phyloP scores from a whole-genome alignment of 495 filamentous ascomycete species.

The Aspergillus homomorphus region DNA sequence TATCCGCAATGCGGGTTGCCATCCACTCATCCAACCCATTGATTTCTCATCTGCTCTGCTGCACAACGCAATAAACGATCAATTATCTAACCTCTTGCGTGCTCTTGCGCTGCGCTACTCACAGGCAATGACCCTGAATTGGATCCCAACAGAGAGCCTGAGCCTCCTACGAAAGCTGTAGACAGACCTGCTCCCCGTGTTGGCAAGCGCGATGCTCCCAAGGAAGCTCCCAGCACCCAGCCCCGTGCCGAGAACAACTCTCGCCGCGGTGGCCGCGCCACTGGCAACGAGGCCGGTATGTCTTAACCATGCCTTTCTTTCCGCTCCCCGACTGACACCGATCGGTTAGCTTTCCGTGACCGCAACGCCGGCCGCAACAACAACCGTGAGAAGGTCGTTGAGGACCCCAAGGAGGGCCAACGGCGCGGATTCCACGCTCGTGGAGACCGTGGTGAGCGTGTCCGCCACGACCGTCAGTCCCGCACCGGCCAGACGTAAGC shows the following conservation, averaged over 20 bases:
- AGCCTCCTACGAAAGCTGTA: constrained; percentile 77
- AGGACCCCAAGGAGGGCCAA: constrained; percentile 58
- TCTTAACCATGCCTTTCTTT: constrained; percentile 17
- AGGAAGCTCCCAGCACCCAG: constrained; percentile 50
- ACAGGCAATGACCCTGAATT: constrained; percentile 86
- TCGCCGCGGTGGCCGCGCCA: constrained; percentile 57
- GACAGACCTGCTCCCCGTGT: constrained; percentile 77
- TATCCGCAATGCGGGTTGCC: neutral
- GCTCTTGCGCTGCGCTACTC: constrained; percentile 19
- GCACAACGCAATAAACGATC: neutral
- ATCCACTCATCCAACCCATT: neutral
- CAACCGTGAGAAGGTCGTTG: constrained; percentile 79
- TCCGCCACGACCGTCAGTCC: constrained; percentile 78
- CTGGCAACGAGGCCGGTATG: constrained; percentile 83
- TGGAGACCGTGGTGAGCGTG: constrained; percentile 45
- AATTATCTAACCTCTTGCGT: constrained; percentile 13
- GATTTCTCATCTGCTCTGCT: too few relatives aligned
- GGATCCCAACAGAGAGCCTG: constrained; percentile 72
- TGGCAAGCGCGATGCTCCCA: constrained; percentile 86
- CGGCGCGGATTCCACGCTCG: constrained; percentile 45
- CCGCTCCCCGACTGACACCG: constrained; percentile 11
- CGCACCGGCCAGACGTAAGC: constrained; percentile 67
- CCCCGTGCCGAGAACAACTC: constrained; percentile 42
- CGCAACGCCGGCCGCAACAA: constrained; percentile 74
- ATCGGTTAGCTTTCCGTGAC: constrained; percentile 76